Conservation (phyloP, 768 basidiomycete genomes). For the Xerocomellus amylosporus region DNA sequence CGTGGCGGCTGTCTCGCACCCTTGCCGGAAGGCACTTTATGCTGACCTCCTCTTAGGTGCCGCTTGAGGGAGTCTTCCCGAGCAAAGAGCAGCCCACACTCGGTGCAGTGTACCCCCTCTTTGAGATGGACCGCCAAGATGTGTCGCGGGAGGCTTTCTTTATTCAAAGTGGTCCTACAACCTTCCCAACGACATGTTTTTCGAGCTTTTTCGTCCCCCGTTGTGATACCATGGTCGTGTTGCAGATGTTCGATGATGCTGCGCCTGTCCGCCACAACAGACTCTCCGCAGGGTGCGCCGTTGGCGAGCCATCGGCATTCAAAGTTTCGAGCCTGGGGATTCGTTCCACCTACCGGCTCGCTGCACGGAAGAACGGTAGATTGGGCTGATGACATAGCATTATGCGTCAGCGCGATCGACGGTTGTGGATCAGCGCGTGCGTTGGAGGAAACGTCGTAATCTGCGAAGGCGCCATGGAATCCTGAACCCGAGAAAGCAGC, state of each 20-base stretch:
- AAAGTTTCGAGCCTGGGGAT: background rate
- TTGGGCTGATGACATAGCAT: background rate
- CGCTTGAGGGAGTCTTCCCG: constrained; percentile 31
- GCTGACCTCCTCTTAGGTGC: constrained; percentile 18
- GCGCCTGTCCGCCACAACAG: constrained; percentile 10
- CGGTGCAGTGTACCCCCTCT: constrained; percentile 8
- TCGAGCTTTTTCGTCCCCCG: constrained; percentile 17
- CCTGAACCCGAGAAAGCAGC: background rate
- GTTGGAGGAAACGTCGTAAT: background rate
- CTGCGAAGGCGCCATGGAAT: background rate
- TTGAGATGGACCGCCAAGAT: constrained; percentile 26
- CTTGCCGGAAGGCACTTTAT: background rate
- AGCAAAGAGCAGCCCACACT: constrained; percentile 24
- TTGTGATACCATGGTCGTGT: constrained; percentile 4
- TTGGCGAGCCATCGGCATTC: constrained; percentile 15
- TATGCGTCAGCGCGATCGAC: background rate
- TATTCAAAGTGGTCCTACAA: constrained; percentile 23
- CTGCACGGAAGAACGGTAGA: background rate
- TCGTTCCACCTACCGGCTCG: background rate
- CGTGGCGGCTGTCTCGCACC: background rate
- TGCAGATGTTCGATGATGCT: constrained; percentile 20
- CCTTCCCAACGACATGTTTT: constrained; percentile 19
- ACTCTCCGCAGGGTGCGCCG: constrained; percentile 1
- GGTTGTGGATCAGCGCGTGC: background rate
- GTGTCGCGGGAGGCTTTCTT: constrained; percentile 30